phyloP scores from a whole-genome alignment of 306 rosid species.

The Prunus salicina region DNA sequence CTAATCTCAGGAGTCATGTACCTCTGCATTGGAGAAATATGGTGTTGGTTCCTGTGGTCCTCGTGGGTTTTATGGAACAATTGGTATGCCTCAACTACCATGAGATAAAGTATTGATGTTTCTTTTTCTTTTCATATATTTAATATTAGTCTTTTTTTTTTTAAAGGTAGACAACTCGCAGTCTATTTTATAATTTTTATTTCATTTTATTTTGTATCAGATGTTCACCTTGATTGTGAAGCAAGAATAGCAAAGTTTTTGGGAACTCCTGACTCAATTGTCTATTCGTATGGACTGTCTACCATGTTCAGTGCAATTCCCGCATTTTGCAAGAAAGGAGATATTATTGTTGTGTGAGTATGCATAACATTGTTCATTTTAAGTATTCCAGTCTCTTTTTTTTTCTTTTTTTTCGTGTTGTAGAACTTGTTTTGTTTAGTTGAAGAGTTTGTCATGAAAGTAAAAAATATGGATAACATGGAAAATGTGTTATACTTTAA shows the following conservation, averaged over 20 bases:
- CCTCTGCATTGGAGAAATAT: constrained; percentile 88
- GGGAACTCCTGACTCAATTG: constrained; percentile 98
- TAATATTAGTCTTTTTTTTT: background rate
- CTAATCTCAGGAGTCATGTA: constrained; percentile 74
- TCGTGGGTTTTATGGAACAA: constrained; percentile 96
- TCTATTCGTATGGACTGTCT: constrained; percentile 92
- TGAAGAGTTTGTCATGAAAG: background rate
- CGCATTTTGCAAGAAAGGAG: constrained; percentile 93
- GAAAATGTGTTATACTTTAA: constrained; percentile 1
- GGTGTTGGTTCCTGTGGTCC: constrained; percentile 99
- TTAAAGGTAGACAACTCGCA: background rate
- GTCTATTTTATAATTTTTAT: background rate
- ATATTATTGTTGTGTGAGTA: constrained; percentile 90
- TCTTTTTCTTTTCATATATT: background rate
- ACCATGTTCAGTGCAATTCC: constrained; percentile 99
- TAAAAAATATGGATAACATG: background rate
- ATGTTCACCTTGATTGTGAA: constrained; percentile 99
- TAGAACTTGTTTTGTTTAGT: background rate
- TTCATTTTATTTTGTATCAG: constrained; percentile 42
- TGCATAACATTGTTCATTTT: constrained; percentile 14
- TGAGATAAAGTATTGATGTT: constrained; percentile 8
- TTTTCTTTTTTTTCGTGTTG: background rate
- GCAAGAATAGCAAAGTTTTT: constrained; percentile 91
- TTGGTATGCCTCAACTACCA: constrained; percentile 51
- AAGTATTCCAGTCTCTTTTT: background rate